A percentile compares a stretch with the other conserved stretches of the same genome.
These are phyloP conservation scores for Saxophila tyrrhenica DNA, from an alignment of 495 filamentous ascomycete species.

Conservation along the genomic window DNA sequence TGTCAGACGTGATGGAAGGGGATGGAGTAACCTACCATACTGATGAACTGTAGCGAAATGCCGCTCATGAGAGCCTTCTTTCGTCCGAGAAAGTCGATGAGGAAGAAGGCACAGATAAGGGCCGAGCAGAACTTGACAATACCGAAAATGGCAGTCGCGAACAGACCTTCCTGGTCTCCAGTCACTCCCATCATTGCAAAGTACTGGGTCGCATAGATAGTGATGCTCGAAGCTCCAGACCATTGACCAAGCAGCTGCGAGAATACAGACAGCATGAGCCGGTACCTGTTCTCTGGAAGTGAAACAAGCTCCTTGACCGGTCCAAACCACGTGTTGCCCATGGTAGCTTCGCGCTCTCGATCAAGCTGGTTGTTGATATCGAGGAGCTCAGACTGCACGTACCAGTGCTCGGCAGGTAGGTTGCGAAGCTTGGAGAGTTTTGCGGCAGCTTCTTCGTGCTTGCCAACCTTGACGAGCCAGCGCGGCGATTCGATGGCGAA, in stretches of 20 bases:
- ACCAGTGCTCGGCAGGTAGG: conserved; percentile 37
- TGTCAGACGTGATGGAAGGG: too few relatives aligned
- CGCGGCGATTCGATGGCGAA: conserved; percentile 10
- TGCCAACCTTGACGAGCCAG: conserved; percentile 11
- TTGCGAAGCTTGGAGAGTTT: conserved; percentile 41
- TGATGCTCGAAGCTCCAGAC: conserved; percentile 57
- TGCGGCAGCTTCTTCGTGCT: conserved; percentile 30
- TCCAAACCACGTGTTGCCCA: conserved; percentile 7
- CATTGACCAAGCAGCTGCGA: conserved; percentile 49
- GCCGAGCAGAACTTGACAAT: conserved; percentile 57
- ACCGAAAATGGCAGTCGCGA: conserved; percentile 60
- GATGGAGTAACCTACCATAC: too few relatives aligned
- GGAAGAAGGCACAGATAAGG: conserved; percentile 48
- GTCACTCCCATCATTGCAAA: conserved; percentile 54
- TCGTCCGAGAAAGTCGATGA: conserved; percentile 60
- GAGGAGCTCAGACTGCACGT: conserved; percentile 39
- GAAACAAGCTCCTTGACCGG: conserved; percentile 46
- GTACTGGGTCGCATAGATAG: conserved; percentile 54
- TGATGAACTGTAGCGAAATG: conserved; percentile 51
- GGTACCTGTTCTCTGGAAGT: conserved; percentile 50
- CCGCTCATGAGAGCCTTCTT: conserved; percentile 61
- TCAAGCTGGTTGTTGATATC: conserved; percentile 39
- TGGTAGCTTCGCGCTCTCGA: conserved; percentile 27
- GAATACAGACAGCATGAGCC: conserved; percentile 46
- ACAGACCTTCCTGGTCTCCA: conserved; percentile 48